Base-by-base conservation (phyloP, 2,329 filamentous ascomycete species). In the Lasiodiplodia citricola region DNA sequence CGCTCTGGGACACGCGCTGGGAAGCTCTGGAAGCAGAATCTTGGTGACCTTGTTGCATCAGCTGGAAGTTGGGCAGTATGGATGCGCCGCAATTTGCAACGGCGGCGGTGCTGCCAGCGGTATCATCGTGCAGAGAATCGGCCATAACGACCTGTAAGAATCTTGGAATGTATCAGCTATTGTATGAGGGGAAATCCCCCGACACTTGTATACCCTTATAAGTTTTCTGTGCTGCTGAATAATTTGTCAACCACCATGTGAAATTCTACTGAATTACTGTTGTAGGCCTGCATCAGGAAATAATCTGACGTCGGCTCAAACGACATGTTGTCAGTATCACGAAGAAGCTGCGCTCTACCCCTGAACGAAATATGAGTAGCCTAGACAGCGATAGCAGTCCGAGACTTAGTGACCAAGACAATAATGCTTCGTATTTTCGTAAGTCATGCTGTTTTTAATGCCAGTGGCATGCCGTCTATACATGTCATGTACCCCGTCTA, bases 61-160 rank as follows among this genome's bases (percentile, higher is more conserved):
- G 82, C 85, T 98, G 71, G 90, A 96, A 84, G 89, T 91, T 51
- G 94, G 94, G 44, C 92, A 99, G 83, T 98, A 97, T 78, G 96
- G 96, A 66, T 92, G 95, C 72, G 96, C 94, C 18, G 94, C 94
- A 2, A 98, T 99, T 70, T 98, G 96, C 83, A 99, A 99, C 76
- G 96, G 96, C 56, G 96, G 96, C 52, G 96, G 96, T 70, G 95
- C 94, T 16, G 93, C 95, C 1, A 95, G 92, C 11, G 96, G 94
- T 0, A 87, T 98, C 77, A 93, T 98, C 60, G 93, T 99, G 67
- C 94, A 98, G 82, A 90, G 90, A 74, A 86, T 95, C 73, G 90
- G 28, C 6, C 68, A 67, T 25, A 75, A 77, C 63, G 80, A 81
- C 28, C 71, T 81, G 65, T 79, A 68, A 21, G 21, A 38, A 37